Percentiles rank a stretch among this genome's conserved stretches.
Conservation (phyloP, 2,329 filamentous ascomycete genomes). For the Fusarium oxysporum region DNA sequence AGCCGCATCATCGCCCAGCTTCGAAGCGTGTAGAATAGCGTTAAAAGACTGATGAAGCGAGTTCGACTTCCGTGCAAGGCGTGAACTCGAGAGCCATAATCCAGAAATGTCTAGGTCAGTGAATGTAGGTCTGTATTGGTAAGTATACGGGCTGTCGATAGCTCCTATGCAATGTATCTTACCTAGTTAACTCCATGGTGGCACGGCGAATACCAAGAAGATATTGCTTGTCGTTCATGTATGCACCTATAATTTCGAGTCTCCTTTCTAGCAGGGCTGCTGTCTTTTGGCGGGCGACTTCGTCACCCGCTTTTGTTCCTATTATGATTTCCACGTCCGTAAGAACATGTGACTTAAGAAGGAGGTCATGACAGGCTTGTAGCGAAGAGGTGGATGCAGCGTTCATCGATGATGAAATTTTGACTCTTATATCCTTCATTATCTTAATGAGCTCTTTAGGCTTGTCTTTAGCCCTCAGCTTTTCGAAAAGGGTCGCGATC, state of each 20-base stretch:
- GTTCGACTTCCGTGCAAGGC: slow-evolving; percentile 86
- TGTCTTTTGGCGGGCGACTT: slow-evolving; percentile 52
- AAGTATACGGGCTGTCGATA: neutral
- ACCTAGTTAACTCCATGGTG: slow-evolving; percentile 83
- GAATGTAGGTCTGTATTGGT: slow-evolving; percentile 64
- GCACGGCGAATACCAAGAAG: slow-evolving; percentile 87
- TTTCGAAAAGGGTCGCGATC: slow-evolving; percentile 71
- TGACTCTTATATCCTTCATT: slow-evolving; percentile 74
- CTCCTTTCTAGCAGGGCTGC: slow-evolving; percentile 70
- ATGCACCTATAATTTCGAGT: slow-evolving; percentile 90
- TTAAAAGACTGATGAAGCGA: slow-evolving; percentile 91
- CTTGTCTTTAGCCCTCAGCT: slow-evolving; percentile 66
- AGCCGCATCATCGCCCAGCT: slow-evolving; percentile 85
- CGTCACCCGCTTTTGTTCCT: slow-evolving; percentile 57
- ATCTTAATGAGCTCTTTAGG: slow-evolving; percentile 65
- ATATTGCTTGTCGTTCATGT: slow-evolving; percentile 93
- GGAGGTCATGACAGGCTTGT: slow-evolving; percentile 83
- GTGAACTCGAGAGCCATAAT: slow-evolving; percentile 86
- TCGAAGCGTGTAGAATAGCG: slow-evolving; percentile 88
- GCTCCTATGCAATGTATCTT: slow-evolving; percentile 46
- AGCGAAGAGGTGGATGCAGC: slow-evolving; percentile 82
- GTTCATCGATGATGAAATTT: slow-evolving; percentile 79
- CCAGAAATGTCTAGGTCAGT: slow-evolving; percentile 80
- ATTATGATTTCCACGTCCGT: slow-evolving; percentile 87
- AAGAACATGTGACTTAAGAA: slow-evolving; percentile 87